Evolutionary conservation across 345 rosid species (phyloP), one percentile per base, ranked within the genome.

Genomic region (Citropsis articulata): DNA sequence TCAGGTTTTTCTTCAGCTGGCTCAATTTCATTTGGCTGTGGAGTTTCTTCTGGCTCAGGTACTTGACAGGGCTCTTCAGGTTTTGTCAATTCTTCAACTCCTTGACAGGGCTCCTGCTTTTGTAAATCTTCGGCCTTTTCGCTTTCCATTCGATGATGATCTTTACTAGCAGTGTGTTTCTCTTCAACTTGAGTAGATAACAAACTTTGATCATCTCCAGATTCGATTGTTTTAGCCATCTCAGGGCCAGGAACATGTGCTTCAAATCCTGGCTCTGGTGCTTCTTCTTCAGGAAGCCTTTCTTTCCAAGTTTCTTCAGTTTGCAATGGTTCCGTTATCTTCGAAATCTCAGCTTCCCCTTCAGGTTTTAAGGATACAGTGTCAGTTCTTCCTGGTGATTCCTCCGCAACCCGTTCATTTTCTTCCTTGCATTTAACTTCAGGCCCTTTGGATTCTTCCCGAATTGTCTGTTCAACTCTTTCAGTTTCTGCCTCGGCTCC

Each of bases 401-500:
- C 45, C 31, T 65, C 56, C 73, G 6, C 38, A 66, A 25, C 25
- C 73, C 66, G 69, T n/a, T 77, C 63, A 18, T 59, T 59, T 60
- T 81, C 65, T 59, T 72, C 77, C 31, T 13, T 19, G 9, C 27
- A 60, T 81, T 67, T 60, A 18, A 33, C 45, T 71, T 66, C 33
- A 63, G 74, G 69, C 22, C 60, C 71, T 31, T 69, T 35, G 14
- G 74, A 24, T 78, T 80, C 71, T 42, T 55, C 75, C 68, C 19
- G 9, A 21, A 31, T 14, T 9, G 38, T 22, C 65, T 57, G 74
- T 66, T 31, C 31, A 14, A 27, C 72, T 55, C 64, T 61, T 76
- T 78, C 84, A 69, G 79, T 79, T 62, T 77, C 81, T 73, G 72
- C 22, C 18, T 76, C 79, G 66, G 66, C 9, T 19, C 27, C 79